Base-by-base conservation (phyloP, 2,329 filamentous ascomycete species). In the Zymoseptoria crescenta region DNA sequence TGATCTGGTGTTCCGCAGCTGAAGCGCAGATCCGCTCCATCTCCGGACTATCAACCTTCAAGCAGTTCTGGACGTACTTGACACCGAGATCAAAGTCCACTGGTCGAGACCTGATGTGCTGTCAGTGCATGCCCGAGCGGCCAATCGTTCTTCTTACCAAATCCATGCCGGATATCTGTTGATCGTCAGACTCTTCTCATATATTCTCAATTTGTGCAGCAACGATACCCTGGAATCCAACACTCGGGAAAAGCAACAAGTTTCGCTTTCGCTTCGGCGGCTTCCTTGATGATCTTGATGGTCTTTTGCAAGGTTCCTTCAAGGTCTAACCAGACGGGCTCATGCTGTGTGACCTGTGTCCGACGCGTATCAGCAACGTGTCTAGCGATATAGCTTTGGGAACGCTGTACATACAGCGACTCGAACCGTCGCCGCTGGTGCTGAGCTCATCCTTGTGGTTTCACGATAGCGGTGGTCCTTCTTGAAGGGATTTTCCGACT, bases 271-370 rank as follows among this genome's bases (percentile, higher is more conserved):
- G 80, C 77, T 4, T 70, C 62, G 0, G 79, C 79, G 0, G 84
- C 84, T 64, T 83, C 78, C 45, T 75, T 70, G 62, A 87, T 85
- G 55, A 86, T 74, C 0, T 71, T 67, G 64, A 81, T 80, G 7
- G 83, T 84, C 68, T 87, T 87, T 1, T 76, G 68, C 1, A 86
- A 79, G 1, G 77, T 75, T 0, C 69, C 79, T 7, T 78, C 72
- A 1, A 87, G 76, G 64, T 87, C 80, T 7, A 87, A 75, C 83
- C 83, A 87, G 1, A 74, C 77, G 0, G 83, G 82, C 69, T 86
- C 84, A 5, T 80, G 78, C 66, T 87, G 83, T 0, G 81, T 77
- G 10, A 80, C 62, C 80, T 28, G 78, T 80, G 4, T 77, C 10
- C 4, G 13, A 45, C 7, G n/a, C 10, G 10, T 45, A 16, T 45